These are phyloP conservation scores for Colletotrichum phormii DNA, from an alignment of 2,329 filamentous ascomycete species.

Conservation along the genomic window DNA sequence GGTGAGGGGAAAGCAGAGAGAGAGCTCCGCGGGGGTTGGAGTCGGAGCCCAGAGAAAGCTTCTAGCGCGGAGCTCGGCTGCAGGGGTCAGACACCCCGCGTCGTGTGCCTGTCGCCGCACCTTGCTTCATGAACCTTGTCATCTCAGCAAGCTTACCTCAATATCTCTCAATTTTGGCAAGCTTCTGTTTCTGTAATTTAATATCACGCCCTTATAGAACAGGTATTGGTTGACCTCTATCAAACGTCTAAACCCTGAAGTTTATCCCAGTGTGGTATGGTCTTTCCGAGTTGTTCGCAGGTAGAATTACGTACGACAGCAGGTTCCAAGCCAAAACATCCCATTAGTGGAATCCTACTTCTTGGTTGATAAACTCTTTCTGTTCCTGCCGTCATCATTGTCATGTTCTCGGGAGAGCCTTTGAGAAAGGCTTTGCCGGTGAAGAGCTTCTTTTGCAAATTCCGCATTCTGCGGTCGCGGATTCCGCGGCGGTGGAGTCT, in stretches of 20 bases:
- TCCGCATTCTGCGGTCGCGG: not conserved
- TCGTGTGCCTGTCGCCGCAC: constrained; percentile 1
- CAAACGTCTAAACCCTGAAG: not conserved
- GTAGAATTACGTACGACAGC: not conserved
- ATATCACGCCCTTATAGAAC: too few relatives aligned
- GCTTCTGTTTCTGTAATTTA: not conserved
- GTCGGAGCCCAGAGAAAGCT: not conserved
- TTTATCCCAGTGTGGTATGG: not conserved
- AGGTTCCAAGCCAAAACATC: not conserved
- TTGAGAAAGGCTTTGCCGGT: not conserved
- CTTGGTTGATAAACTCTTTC: not conserved
- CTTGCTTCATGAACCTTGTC: not conserved
- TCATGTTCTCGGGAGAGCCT: not conserved
- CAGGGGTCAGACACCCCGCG: constrained; percentile 11
- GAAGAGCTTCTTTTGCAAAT: not conserved
- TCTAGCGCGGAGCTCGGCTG: not conserved
- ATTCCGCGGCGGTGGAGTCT: not conserved
- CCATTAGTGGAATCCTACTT: not conserved
- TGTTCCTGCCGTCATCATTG: not conserved
- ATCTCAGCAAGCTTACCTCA: not conserved
- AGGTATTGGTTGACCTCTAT: not conserved
- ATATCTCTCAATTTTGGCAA: not conserved
- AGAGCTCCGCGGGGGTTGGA: not conserved
- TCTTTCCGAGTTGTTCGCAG: not conserved
- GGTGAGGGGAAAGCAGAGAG: not conserved